Evolutionary conservation across 1,284 basidiomycete genomes (phyloP).

Genomic region (Crocinoboletus sp.): DNA sequence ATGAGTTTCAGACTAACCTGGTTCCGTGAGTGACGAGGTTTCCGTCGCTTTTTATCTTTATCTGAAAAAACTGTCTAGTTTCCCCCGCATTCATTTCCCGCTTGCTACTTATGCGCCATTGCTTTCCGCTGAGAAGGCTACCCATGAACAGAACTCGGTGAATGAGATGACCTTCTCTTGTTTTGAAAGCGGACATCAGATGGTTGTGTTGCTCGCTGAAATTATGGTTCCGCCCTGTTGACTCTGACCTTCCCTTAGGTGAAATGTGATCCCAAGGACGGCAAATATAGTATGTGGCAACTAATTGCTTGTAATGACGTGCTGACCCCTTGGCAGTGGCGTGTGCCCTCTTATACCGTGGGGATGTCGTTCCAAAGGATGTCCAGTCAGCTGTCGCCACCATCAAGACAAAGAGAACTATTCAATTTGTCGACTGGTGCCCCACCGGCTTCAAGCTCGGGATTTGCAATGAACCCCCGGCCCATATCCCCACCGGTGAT

Average conservation of each 20-base stretch:
- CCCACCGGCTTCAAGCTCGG: constrained; percentile 97
- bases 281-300: constrained; percentile 85
- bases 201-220: constrained; percentile 50
- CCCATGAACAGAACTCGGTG: constrained; percentile 97
- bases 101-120: constrained; percentile 96
- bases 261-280: constrained; percentile 93
- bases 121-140: constrained; percentile 82
- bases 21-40: constrained; percentile 65
- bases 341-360: constrained; percentile 87
- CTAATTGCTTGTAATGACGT: not conserved
- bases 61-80: constrained; percentile 42
- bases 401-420: constrained; percentile 97
- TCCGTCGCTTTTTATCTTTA: not conserved
- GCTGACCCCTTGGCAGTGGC: constrained; percentile 52
- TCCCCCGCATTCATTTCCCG: constrained; percentile 98
- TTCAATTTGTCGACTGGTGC: constrained; percentile 99
- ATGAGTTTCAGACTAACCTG: constrained; percentile 99
- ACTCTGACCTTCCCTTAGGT: constrained; percentile 39
- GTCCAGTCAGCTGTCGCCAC: constrained; percentile 90
- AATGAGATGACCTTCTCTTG: constrained; percentile 98
- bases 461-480: constrained; percentile 95
- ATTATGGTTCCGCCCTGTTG: constrained; percentile 1
- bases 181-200: constrained; percentile 98
- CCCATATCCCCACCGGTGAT: constrained; percentile 90
- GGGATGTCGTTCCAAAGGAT: constrained; percentile 98